Percentiles rank a stretch among this genome's conserved stretches.
These are phyloP conservation scores for Stemphylium beticola DNA, from an alignment of 2,329 filamentous ascomycete species.

Conservation along the genomic window DNA sequence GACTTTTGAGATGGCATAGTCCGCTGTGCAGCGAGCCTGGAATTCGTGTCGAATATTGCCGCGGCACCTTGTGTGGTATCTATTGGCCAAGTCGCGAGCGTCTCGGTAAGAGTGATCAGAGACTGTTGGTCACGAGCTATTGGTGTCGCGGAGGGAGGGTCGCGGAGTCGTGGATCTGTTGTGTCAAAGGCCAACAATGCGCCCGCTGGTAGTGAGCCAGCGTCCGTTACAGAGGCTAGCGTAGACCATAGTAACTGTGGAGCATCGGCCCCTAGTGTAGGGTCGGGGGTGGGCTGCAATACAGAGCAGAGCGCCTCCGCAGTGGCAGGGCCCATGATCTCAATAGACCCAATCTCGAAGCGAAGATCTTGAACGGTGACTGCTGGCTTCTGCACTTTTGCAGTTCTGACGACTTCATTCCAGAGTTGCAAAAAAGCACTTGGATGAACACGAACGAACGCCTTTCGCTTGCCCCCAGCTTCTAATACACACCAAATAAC, in stretches of 20 bases:
- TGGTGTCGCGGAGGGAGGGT: constrained; percentile 68
- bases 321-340: constrained; percentile 74
- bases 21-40: constrained; percentile 68
- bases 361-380: constrained; percentile 72
- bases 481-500: constrained; percentile 71
- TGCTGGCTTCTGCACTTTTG: constrained; percentile 66
- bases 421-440: constrained; percentile 76
- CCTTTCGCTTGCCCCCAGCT: constrained; percentile 52
- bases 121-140: constrained; percentile 25
- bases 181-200: constrained; percentile 74
- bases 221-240: constrained; percentile 45
- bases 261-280: constrained; percentile 28
- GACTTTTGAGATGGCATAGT: constrained; percentile 77
- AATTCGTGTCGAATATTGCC: constrained; percentile 71
- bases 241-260: constrained; percentile 44
- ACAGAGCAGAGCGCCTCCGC: constrained; percentile 77
- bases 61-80: constrained; percentile 59
- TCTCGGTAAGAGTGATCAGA: constrained; percentile 59
- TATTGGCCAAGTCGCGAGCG: constrained; percentile 71
- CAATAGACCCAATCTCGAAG: constrained; percentile 75
- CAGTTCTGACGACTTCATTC: constrained; percentile 64
- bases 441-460: constrained; percentile 81
- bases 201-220: constrained; percentile 71
- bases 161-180: constrained; percentile 79
- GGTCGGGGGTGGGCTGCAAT: constrained; percentile 58